Evolutionary conservation across 768 basidiomycete genomes (phyloP), one percentile per base, ranked within the genome.

Genomic region (Agrocybe praecox): DNA sequence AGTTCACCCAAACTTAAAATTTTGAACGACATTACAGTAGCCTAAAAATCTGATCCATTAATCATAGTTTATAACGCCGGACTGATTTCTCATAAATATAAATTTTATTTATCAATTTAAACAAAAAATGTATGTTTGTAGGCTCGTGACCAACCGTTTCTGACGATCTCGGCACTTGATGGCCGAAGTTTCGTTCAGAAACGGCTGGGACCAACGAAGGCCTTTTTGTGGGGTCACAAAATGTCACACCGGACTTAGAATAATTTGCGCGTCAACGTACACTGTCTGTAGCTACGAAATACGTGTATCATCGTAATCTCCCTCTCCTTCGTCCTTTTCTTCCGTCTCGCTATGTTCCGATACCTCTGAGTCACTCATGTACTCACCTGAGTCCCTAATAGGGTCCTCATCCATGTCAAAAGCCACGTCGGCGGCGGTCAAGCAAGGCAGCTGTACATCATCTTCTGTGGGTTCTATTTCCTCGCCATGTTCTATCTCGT

Each of bases 61-160:
- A n/a, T n/a, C n/a, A n/a, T n/a, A n/a, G n/a, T n/a, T n/a, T n/a
- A n/a, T n/a, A n/a, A n/a, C n/a, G n/a, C n/a, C n/a, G n/a, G n/a
- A n/a, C n/a, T n/a, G n/a, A n/a, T n/a, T n/a, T n/a, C n/a, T n/a
- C n/a, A n/a, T n/a, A n/a, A n/a, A n/a, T n/a, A n/a, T n/a, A n/a
- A n/a, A n/a, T n/a, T n/a, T n/a, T n/a, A n/a, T n/a, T n/a, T n/a
- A n/a, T n/a, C n/a, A n/a, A n/a, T n/a, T n/a, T n/a, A n/a, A n/a
- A n/a, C n/a, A n/a, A n/a, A n/a, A n/a, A n/a, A n/a, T n/a, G n/a
- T n/a, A n/a, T n/a, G n/a, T n/a, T n/a, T n/a, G n/a, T 53, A 53
- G 52, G 52, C 52, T 53, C 52, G 52, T 46, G 40, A 44, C 52
- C 52, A 53, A 11, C 52, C 52, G 43, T 53, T 53, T 29, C 47